Evolutionary conservation across 805 yeast species (phyloP), one percentile per base, ranked within the genome.

Genomic region (Candida silvicultrix): DNA sequence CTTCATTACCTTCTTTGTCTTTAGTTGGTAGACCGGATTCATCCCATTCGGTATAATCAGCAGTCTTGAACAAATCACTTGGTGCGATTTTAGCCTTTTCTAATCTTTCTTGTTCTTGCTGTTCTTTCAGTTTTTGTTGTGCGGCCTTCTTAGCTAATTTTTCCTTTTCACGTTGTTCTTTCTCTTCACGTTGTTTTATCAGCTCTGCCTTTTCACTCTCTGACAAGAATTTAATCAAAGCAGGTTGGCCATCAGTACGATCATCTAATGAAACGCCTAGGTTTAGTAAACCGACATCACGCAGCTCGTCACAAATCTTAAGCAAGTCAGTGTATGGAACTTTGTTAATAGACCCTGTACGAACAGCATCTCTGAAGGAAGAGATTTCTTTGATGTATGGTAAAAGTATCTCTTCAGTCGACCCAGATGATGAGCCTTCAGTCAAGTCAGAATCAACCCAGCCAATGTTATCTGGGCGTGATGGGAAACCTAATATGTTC

Each of bases 231-330:
- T 94, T 94, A 40, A 94, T 75, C 49, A 94, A 74, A 0, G 97
- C 90, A n/a, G 81, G 75, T 56, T 77, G 79, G 3, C 83, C 89
- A 49, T 76, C 84, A 6, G 81, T 73, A 58, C 97, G 80, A 66
- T 94, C 99, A 62, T 92, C 98, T 45, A 94, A 70, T 1, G 95
- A 80, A 38, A 94, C 84, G 25, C 95, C 94, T 50, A 89, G 68
- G 22, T 79, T 74, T 49, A 89, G 68, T 54, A 94, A 68, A 35
- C 85, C 94, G 16, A 75, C 66, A 54, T 83, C 80, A 57, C 99
- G 78, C 20, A 94, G 64, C 7, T 70, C 64, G 64, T 94, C 99
- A 47, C 89, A 77, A 5, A 86, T 79, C n/a, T 70, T 67, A 41
- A 94, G 71, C 47, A 89, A 74, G 16, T 71, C 76, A 7, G 67